Conservation (phyloP, 371 early-diverging fungal genomes). For the Mycotypha africana region DNA sequence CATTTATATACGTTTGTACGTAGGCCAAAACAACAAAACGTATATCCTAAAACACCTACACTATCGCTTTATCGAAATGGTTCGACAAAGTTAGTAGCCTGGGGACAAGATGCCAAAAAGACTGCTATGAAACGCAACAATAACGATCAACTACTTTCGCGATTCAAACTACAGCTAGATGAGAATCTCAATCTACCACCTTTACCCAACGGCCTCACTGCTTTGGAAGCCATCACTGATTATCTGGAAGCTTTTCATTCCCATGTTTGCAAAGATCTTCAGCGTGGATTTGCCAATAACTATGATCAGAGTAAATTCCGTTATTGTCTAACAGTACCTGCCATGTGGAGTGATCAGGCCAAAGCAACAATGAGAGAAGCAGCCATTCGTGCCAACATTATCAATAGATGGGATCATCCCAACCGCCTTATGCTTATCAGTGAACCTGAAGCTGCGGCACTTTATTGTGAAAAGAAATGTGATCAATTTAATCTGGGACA, state of each 20-base stretch:
- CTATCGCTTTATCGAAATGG: conserved; percentile 38
- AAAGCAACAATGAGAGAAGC: conserved; percentile 47
- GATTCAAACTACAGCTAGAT: conserved; percentile 44
- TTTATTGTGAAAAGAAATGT: conserved; percentile 45
- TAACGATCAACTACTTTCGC: conserved; percentile 30
- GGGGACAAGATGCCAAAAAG: conserved; percentile 46
- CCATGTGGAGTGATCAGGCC: conserved; percentile 50
- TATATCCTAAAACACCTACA: conserved; percentile 46
- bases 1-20: no score
- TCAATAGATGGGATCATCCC: conserved; percentile 43
- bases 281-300: conserved; percentile 38
- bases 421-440: conserved; percentile 48
- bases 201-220: conserved; percentile 31
- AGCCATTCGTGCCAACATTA: conserved; percentile 38
- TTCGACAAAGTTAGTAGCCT: conserved; percentile 36
- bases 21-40: conserved; percentile 44
- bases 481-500: conserved; percentile 43
- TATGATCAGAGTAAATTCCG: conserved; percentile 44
- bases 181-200: conserved; percentile 30
- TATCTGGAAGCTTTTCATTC: conserved; percentile 42
- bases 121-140: conserved; percentile 33
- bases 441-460: conserved; percentile 46
- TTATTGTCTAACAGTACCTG: conserved; percentile 45
- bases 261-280: conserved; percentile 40
- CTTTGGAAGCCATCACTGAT: conserved; percentile 32